Evolutionary conservation across 2,329 filamentous ascomycete species (phyloP).

Genomic region (Lachnellula occidentalis): DNA sequence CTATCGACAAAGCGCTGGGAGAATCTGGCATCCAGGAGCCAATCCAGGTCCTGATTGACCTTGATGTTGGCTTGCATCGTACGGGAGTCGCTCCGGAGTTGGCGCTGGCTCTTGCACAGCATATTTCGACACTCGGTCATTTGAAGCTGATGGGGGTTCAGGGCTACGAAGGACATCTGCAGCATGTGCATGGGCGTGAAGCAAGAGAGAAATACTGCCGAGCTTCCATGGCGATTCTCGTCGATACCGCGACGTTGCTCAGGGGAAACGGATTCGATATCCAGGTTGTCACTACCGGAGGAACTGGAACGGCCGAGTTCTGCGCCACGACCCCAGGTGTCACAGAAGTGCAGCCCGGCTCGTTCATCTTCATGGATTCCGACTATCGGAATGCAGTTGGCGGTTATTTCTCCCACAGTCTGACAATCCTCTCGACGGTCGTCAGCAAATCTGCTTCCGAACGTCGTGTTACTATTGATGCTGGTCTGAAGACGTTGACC

Average conservation of each 20-base stretch:
- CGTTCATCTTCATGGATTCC: conserved; percentile 53
- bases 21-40: conserved; percentile 33
- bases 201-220: conserved; percentile 40
- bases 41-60: conserved; percentile 40
- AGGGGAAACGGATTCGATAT: conserved; percentile 39
- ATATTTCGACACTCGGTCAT: conserved; percentile 34
- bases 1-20: conserved; percentile 40
- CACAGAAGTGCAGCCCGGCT: conserved; percentile 49
- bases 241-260: conserved; percentile 38
- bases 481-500: conserved; percentile 45
- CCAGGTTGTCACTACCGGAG: conserved; percentile 46
- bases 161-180: conserved; percentile 49
- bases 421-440: conserved; percentile 44
- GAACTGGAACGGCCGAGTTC: conserved; percentile 49
- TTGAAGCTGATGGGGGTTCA: conserved; percentile 44
- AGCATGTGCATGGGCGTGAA: conserved; percentile 42
- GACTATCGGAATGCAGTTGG: conserved; percentile 50
- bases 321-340: conserved; percentile 45
- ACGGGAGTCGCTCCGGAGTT: conserved; percentile 41
- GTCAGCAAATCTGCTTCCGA: conserved; percentile 41
- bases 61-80: conserved; percentile 46
- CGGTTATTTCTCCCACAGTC: conserved; percentile 41
- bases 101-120: conserved; percentile 36
- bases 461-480: conserved; percentile 41
- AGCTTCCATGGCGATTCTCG: conserved; percentile 41